Conservation (phyloP, 1,284 basidiomycete genomes). For the Mycena citricolor region DNA sequence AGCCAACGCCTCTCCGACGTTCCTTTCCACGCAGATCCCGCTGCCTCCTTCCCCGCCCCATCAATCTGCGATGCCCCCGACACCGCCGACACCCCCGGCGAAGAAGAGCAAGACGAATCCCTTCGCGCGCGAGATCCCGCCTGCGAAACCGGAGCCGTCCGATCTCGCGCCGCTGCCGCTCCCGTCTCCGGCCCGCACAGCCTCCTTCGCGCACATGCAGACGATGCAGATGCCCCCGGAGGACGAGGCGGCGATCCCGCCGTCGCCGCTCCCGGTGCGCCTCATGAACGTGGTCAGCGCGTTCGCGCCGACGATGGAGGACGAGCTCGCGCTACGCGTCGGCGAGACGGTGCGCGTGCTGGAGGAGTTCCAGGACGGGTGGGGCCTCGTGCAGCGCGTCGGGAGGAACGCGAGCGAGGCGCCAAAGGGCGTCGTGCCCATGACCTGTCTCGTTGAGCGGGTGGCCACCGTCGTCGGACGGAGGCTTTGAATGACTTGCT, state of each 20-base stretch:
- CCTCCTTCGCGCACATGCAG: constrained; percentile 31
- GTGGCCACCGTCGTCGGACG: no score
- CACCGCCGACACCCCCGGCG: constrained; percentile 30
- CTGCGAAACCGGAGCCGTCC: constrained; percentile 12
- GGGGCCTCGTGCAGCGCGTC: no score
- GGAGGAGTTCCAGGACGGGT: constrained; percentile 65
- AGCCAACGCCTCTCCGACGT: constrained; percentile 15
- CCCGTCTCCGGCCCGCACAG: constrained; percentile 28
- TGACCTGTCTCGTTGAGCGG: constrained; percentile 56
- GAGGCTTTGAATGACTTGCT: no score
- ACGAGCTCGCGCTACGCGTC: constrained; percentile 53
- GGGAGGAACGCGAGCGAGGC: constrained; percentile 44
- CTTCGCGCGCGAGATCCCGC: constrained; percentile 17
- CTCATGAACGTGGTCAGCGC: constrained; percentile 49
- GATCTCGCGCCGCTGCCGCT: no score
- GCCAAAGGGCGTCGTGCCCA: constrained; percentile 58
- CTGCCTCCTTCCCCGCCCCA: constrained; percentile 28
- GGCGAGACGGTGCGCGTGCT: constrained; percentile 59
- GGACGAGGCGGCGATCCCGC: constrained; percentile 3
- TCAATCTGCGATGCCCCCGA: constrained; percentile 22
- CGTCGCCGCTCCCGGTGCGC: constrained; percentile 48
- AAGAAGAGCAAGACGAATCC: constrained; percentile 27
- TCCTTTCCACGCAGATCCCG: constrained; percentile 19
- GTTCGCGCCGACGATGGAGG: constrained; percentile 51
- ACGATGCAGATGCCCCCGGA: constrained; percentile 11